phyloP scores from a whole-genome alignment of 1,284 basidiomycete genomes.

The Boletus sp. region DNA sequence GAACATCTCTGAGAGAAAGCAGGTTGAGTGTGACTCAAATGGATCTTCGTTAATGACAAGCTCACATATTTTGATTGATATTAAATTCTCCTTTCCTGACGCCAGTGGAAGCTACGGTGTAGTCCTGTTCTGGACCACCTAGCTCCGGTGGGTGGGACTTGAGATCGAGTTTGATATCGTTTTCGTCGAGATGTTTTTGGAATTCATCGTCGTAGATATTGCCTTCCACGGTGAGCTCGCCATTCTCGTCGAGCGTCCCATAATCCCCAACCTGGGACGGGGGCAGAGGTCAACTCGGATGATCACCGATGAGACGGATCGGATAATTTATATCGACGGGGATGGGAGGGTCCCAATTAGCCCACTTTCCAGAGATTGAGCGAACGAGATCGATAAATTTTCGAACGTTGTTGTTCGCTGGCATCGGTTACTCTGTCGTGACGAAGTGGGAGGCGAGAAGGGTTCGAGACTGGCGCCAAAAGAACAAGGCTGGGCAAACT shows the following conservation, averaged over 20 bases:
- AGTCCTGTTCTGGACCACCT: too few relatives aligned
- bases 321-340: slow-evolving; percentile 5
- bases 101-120: too few relatives aligned
- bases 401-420: background rate
- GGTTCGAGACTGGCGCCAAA: background rate
- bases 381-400: slow-evolving; percentile 9
- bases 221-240: too few relatives aligned
- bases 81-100: background rate
- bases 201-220: too few relatives aligned
- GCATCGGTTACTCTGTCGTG: background rate
- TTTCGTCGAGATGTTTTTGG: background rate
- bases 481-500: background rate
- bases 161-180: background rate
- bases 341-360: slow-evolving; percentile 17
- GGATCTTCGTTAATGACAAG: background rate
- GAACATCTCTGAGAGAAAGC: too few relatives aligned
- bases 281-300: background rate
- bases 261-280: too few relatives aligned
- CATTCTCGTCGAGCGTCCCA: too few relatives aligned
- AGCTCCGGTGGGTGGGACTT: background rate
- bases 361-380: slow-evolving; percentile 14
- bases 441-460: background rate
- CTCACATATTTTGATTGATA: background rate
- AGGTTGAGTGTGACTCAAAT: background rate
- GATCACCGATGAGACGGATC: background rate